phyloP scores from a whole-genome alignment of 2,329 filamentous ascomycete species.

The Talaromyces sp. region DNA sequence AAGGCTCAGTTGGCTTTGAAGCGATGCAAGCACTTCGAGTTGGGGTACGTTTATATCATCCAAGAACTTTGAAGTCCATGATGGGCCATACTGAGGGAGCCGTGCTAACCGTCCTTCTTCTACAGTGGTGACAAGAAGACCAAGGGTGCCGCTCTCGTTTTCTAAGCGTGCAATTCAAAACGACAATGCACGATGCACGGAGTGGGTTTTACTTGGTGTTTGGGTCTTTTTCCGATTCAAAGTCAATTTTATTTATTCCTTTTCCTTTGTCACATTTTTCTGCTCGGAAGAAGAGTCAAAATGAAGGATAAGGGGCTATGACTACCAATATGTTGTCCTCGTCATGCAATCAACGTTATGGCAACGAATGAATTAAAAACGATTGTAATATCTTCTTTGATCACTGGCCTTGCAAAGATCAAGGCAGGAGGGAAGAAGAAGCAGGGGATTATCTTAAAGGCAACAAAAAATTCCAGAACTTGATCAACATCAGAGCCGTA shows the following conservation, averaged over 20 bases:
- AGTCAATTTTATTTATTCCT: slow-evolving; percentile 8
- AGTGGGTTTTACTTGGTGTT: slow-evolving; percentile 18
- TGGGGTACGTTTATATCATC: slow-evolving; percentile 69
- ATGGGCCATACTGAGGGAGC: not conserved
- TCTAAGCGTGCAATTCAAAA: slow-evolving; percentile 63
- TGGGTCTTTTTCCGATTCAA: slow-evolving; percentile 17
- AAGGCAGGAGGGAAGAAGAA: slow-evolving; percentile 7
- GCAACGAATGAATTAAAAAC: slow-evolving; percentile 10
- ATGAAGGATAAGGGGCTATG: slow-evolving; percentile 3
- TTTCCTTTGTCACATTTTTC: slow-evolving; percentile 7
- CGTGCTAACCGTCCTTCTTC: slow-evolving; percentile 43
- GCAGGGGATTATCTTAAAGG: slow-evolving; percentile 17
- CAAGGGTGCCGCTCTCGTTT: slow-evolving; percentile 99
- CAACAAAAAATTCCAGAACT: slow-evolving; percentile 15
- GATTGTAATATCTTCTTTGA: slow-evolving; percentile 2
- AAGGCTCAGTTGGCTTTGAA: slow-evolving; percentile 97
- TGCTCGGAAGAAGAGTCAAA: slow-evolving; percentile 7
- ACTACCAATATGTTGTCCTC: slow-evolving; percentile 9
- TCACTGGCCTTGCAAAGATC: slow-evolving; percentile 17
- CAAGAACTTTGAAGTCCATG: not conserved
- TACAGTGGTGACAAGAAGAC: slow-evolving; percentile 99
- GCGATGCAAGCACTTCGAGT: slow-evolving; percentile 99
- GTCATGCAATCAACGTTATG: slow-evolving; percentile 18
- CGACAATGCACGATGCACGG: slow-evolving; percentile 12
- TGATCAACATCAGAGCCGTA: slow-evolving; percentile 2